Base-by-base conservation (phyloP, 352 stramenopile species). In the Globisporangium solare region DNA sequence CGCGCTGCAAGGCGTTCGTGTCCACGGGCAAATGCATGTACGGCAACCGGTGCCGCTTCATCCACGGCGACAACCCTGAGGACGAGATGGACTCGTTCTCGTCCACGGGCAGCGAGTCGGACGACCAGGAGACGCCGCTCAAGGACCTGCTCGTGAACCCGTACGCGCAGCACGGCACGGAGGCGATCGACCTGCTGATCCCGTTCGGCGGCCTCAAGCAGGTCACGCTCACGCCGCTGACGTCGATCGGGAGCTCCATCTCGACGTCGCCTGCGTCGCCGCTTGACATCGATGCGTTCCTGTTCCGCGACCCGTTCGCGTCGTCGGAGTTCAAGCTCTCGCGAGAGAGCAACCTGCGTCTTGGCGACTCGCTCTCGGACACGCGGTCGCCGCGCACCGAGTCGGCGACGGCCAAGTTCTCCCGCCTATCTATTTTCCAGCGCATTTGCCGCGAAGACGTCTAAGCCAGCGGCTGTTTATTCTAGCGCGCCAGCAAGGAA, bases 1-100 rank as follows among this genome's bases (percentile, higher is more conserved):
- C 85, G 32, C 85, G 86, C 17, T 96, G 88, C 77, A 95, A 95
- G 68, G 85, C 83, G 39, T 96, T 90, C 61, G 46, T 91, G 57
- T 78, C 73, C 20, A 95, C 88, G 6, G 88, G 88, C 32, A 80
- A 80, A 49, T 96, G 88, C 68, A 88, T 89, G 71, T 96, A 96
- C 63, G 88, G 86, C 55, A 86, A 74, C 10, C 83, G 88, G 21
- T 96, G 88, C 61, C 83, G 88, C 43, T 96, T 96, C 61, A 94
- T 96, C 45, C 88, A 96, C 70, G 67, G 68, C 10, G 68, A 87
- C 40, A 50, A 73, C 50, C 71, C 64, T 3, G 69, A 79, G 10
- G 67, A 76, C 41, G 70, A 73, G 47, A 63, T 56, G 2, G 68
- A 78, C 64, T 73, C 69, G 51, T 56, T 83, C 49, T 81, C 75